Evolutionary conservation across 1,284 basidiomycete species (phyloP), one percentile per base, ranked within the genome.

Genomic region (Laetiporus sulphureus): DNA sequence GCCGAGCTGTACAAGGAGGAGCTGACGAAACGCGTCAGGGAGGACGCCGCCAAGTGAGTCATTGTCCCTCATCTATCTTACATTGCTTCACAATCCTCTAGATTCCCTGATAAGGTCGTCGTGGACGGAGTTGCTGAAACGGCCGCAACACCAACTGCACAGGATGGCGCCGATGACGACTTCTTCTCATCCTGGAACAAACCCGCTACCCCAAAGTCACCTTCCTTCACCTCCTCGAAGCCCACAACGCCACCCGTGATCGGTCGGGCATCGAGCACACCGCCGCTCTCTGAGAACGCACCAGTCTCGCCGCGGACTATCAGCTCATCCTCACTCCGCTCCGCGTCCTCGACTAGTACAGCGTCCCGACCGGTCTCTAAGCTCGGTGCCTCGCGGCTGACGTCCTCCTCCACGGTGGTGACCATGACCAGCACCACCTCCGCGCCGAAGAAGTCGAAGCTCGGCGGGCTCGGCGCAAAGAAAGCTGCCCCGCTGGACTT

Each of bases 121-220:
- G 74, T 94, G 27, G 92, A 95, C 23, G 92, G 92, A 12, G 69
- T 81, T 24, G 55, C 67, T 5, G 79, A 80, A 13, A 56, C 71
- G 1, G 43, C 65, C 3, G 50, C 67, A 16, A 51, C 66, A 3
- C 52, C 64, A 4, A 56, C 64, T 16, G 55, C 48, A 57, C 32
- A 45, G 16, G 58, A 67, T 0, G 69, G 67, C 8, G 79, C 74
- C 2, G 87, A 88, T 12, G 90, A 91, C 38, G 94, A 98, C 63
- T 99, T 98, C 64, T 98, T 98, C 67, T 83, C 90, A 41, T 86
- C 89, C 24, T 98, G 94, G 92, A 92, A 95, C 52, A 93, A 94
- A 59, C 83, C 89, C 2, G 64, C 74, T 10, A 68, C 73, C 1
- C 73, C 76, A 5, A 82, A 77, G 36, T 49, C 60, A 49, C 51